Evolutionary conservation across 2,329 filamentous ascomycete species (phyloP).

Genomic region (Alternaria novae-zelandiae): DNA sequence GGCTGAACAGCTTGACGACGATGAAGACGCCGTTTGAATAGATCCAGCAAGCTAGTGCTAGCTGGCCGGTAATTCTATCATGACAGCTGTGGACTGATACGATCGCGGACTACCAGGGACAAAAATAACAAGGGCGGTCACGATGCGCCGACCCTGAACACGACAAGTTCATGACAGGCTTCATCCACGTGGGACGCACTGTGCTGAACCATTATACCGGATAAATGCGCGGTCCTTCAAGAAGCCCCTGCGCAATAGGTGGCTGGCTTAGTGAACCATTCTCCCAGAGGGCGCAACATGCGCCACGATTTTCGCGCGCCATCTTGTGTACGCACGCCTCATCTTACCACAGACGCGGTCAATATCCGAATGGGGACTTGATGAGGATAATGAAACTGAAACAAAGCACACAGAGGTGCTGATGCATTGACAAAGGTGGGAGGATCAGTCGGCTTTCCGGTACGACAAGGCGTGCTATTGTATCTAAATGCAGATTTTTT

Average conservation of each 20-base stretch:
- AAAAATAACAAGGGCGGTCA: constrained; percentile 21
- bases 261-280: constrained; percentile 14
- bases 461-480: background rate
- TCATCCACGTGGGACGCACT: constrained; percentile 36
- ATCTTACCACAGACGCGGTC: background rate
- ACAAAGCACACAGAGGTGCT: background rate
- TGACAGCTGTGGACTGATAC: constrained; percentile 20
- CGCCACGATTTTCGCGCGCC: constrained; percentile 7
- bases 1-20: constrained; percentile 41
- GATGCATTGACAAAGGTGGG: background rate
- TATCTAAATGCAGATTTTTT: background rate
- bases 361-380: background rate
- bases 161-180: constrained; percentile 13
- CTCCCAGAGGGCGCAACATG: constrained; percentile 5
- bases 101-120: constrained; percentile 17
- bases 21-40: constrained; percentile 43
- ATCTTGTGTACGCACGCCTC: background rate
- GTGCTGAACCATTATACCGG: constrained; percentile 22
- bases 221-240: constrained; percentile 20
- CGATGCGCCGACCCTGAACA: constrained; percentile 5
- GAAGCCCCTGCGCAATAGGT: constrained; percentile 17
- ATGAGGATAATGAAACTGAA: constrained; percentile 1
- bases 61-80: background rate
- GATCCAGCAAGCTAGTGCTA: background rate
- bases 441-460: background rate